phyloP scores from a whole-genome alignment of 2,329 filamentous ascomycete genomes.

The Raffaelea deltoideospora region DNA sequence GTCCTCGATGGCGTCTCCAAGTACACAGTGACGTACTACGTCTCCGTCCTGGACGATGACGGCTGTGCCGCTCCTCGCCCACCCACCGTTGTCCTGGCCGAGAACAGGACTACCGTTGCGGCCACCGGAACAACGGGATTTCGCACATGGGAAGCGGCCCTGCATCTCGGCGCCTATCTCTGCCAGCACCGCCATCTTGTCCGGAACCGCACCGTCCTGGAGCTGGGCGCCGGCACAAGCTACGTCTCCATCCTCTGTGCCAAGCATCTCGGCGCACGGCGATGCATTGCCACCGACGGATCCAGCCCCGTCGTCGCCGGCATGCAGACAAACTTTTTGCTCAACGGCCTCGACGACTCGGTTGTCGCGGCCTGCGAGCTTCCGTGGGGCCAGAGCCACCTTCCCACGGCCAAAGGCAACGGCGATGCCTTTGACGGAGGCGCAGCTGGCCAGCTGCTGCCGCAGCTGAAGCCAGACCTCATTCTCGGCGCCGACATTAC shows the following conservation, averaged over 20 bases:
- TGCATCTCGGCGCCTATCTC: slow-evolving; percentile 58
- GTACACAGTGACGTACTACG: slow-evolving; percentile 58
- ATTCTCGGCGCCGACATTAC: slow-evolving; percentile 67
- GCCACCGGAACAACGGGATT: slow-evolving; percentile 60
- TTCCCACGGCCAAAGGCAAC: slow-evolving; percentile 43
- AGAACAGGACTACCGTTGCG: slow-evolving; percentile 54
- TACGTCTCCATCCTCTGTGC: slow-evolving; percentile 60
- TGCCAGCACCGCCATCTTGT: slow-evolving; percentile 31
- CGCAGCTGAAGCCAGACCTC: slow-evolving; percentile 33
- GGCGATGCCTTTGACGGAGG: no score
- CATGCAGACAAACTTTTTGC: slow-evolving; percentile 49
- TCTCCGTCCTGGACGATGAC: slow-evolving; percentile 23
- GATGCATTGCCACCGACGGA: slow-evolving; percentile 58
- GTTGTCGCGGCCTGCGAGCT: slow-evolving; percentile 36
- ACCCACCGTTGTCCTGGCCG: slow-evolving; percentile 44
- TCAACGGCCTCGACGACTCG: slow-evolving; percentile 47
- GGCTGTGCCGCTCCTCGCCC: background rate
- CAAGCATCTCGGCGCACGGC: slow-evolving; percentile 43
- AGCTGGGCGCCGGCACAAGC: slow-evolving; percentile 64
- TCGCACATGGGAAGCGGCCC: slow-evolving; percentile 67
- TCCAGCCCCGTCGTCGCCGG: slow-evolving; percentile 56
- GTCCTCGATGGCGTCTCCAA: slow-evolving; percentile 48
- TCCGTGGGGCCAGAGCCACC: slow-evolving; percentile 47
- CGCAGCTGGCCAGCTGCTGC: no score
- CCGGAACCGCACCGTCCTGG: slow-evolving; percentile 43